A percentile compares a stretch with the other conserved stretches of the same genome.
Conservation (phyloP, 1,284 basidiomycete species). For the Heimioporus retisporus region DNA sequence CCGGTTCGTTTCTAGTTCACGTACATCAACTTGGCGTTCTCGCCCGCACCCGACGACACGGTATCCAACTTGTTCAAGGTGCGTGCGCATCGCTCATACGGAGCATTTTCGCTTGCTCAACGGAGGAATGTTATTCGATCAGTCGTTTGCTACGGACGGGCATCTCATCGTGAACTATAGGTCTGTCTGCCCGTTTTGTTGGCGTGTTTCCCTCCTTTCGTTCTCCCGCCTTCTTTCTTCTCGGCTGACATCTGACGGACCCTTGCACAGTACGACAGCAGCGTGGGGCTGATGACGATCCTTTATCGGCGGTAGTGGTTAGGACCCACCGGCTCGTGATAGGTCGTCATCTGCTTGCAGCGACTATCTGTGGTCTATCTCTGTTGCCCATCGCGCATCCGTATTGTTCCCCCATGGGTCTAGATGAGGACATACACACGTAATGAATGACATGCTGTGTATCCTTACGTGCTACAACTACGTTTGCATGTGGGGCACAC, state of each 20-base stretch:
- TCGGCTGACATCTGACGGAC: conserved; percentile 14
- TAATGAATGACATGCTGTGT: conserved; percentile 13
- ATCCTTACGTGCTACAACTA: background rate
- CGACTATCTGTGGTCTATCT: conserved; percentile 6
- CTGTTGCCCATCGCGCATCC: background rate
- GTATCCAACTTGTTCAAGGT: conserved; percentile 92
- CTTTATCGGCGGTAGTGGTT: background rate
- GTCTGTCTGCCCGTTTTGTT: conserved; percentile 52
- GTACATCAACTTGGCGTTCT: conserved; percentile 98
- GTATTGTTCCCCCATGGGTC: background rate
- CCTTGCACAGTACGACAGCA: conserved; percentile 65
- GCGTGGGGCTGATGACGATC: conserved; percentile 69
- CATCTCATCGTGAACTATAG: conserved; percentile 98
- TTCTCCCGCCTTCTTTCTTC: background rate
- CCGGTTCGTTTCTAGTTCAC: conserved; percentile 73
- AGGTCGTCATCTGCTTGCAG: background rate
- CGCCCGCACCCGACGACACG: conserved; percentile 86
- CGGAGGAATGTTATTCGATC: background rate
- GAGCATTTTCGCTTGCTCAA: background rate
- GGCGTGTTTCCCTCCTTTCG: background rate
- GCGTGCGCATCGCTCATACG: background rate
- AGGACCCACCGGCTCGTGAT: background rate
- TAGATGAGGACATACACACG: conserved; percentile 7
- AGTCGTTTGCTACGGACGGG: conserved; percentile 95
- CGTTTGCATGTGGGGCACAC: background rate